A percentile compares a stretch with the other conserved stretches of the same genome.
These are phyloP conservation scores for Pestalotiopsis fici DNA, from an alignment of 2,329 filamentous ascomycete species.

Conservation along the genomic window DNA sequence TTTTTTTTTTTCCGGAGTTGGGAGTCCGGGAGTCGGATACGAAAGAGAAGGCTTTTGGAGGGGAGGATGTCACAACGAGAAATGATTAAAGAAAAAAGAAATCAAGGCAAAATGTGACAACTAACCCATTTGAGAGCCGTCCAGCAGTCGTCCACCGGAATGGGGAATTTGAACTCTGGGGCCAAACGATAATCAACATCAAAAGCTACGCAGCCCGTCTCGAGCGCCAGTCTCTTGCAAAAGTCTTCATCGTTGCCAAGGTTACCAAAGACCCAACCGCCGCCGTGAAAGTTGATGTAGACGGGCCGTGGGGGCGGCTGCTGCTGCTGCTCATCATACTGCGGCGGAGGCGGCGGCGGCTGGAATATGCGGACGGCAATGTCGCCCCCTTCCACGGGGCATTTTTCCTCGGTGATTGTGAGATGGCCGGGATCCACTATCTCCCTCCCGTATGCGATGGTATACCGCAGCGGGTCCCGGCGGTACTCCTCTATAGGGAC, in stretches of 20 bases:
- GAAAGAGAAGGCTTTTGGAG: too few species aligned
- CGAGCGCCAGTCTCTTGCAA: constrained; percentile 52
- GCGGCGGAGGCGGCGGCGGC: not conserved
- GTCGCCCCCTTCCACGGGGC: not conserved
- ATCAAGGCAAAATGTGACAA: not conserved
- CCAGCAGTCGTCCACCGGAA: constrained; percentile 65
- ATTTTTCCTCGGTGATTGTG: constrained; percentile 3
- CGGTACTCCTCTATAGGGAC: constrained; percentile 1
- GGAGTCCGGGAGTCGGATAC: too few species aligned
- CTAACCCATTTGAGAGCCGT: constrained; percentile 59
- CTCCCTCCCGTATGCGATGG: constrained; percentile 2
- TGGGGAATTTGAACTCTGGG: constrained; percentile 65
- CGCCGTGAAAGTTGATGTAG: constrained; percentile 68
- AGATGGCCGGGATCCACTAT: constrained; percentile 1
- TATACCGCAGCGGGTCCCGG: constrained; percentile 2
- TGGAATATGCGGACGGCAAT: constrained; percentile 2
- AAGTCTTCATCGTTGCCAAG: constrained; percentile 66
- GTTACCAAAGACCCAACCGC: constrained; percentile 65
- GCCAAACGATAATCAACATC: constrained; percentile 70
- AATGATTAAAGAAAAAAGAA: not conserved
- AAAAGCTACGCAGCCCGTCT: constrained; percentile 59
- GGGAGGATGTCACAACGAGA: too few species aligned
- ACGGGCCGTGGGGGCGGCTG: constrained; percentile 42
- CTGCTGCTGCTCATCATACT: not conserved
- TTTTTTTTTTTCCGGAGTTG: too few species aligned